A percentile compares a stretch with the other conserved stretches of the same genome.
phyloP scores from a whole-genome alignment of 164 flowering plant genomes.

The Aristolochia contorta region DNA sequence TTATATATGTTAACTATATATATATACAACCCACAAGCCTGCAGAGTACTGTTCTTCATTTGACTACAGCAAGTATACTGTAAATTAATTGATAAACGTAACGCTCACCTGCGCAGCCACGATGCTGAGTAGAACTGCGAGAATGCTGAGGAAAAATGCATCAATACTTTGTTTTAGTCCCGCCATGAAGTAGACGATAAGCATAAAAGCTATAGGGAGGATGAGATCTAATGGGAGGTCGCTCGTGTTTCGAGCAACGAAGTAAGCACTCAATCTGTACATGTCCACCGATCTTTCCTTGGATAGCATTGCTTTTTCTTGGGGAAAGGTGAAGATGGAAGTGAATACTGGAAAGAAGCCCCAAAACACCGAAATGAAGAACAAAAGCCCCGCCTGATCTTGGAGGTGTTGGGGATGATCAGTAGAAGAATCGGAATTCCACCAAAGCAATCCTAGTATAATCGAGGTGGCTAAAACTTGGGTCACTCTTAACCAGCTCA shows the following conservation, averaged over 20 bases:
- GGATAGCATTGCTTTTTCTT: conserved; percentile 46
- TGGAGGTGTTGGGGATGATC: conserved; percentile 8
- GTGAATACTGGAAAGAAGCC: conserved; percentile 11
- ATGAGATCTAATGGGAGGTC: conserved; percentile 65
- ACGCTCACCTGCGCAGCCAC: conserved; percentile 79
- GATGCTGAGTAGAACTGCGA: conserved; percentile 53
- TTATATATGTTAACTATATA: no score
- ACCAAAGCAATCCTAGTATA: conserved; percentile 32
- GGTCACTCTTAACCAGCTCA: conserved; percentile 16
- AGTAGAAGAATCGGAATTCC: conserved; percentile 21
- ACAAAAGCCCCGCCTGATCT: conserved; percentile 10
- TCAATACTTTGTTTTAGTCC: conserved; percentile 37
- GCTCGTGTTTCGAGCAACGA: conserved; percentile 56
- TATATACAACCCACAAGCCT: no score
- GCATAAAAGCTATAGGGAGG: conserved; percentile 48
- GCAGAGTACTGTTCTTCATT: no score
- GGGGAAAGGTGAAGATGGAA: conserved; percentile 11
- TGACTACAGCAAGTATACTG: no score
- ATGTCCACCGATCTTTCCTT: conserved; percentile 71
- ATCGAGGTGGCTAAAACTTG: conserved; percentile 31
- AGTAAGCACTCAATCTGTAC: conserved; percentile 72
- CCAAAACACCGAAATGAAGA: conserved; percentile 9
- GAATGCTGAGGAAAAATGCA: conserved; percentile 50
- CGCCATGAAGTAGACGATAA: conserved; percentile 70
- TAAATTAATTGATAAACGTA: no score